These are phyloP conservation scores for Collybia nuda DNA, from an alignment of 768 basidiomycete species.

Conservation along the genomic window DNA sequence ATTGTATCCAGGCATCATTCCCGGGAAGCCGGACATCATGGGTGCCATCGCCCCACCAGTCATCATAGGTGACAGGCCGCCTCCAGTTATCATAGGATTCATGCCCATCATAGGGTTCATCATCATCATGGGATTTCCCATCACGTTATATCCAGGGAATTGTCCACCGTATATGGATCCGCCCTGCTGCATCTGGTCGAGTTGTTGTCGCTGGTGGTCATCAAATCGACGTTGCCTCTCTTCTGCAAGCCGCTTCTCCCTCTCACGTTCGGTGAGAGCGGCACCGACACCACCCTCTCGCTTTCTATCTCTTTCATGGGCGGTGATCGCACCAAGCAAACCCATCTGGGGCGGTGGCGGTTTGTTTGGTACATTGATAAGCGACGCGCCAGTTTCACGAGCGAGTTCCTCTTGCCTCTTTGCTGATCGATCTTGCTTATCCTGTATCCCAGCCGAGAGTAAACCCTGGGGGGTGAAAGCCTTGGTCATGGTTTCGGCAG, in stretches of 20 bases:
- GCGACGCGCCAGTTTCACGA: constrained; percentile 84
- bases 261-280: constrained; percentile 90
- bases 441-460: constrained; percentile 91
- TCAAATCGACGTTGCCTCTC: constrained; percentile 92
- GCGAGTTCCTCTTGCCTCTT: constrained; percentile 94
- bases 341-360: constrained; percentile 95
- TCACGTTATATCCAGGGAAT: constrained; percentile 61
- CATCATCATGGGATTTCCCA: constrained; percentile 71
- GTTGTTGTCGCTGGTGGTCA: constrained; percentile 83
- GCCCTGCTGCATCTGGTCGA: constrained; percentile 87
- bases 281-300: constrained; percentile 96
- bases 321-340: constrained; percentile 92
- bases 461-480: constrained; percentile 95
- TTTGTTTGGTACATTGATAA: constrained; percentile 95
- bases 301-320: constrained; percentile 91
- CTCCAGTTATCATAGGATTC: constrained; percentile 48
- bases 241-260: constrained; percentile 89
- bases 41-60: constrained; percentile 39
- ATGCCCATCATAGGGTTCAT: constrained; percentile 50
- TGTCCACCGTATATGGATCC: constrained; percentile 69
- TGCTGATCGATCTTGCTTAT: constrained; percentile 94
- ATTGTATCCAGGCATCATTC: constrained; percentile 59
- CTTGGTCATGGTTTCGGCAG: constrained; percentile 79
- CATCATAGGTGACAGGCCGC: constrained; percentile 55
- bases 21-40: constrained; percentile 56